A percentile compares a stretch with the other conserved stretches of the same genome.
These are phyloP conservation scores for Colletotrichum noveboracense DNA, from an alignment of 2,329 filamentous ascomycete species.

Conservation along the genomic window DNA sequence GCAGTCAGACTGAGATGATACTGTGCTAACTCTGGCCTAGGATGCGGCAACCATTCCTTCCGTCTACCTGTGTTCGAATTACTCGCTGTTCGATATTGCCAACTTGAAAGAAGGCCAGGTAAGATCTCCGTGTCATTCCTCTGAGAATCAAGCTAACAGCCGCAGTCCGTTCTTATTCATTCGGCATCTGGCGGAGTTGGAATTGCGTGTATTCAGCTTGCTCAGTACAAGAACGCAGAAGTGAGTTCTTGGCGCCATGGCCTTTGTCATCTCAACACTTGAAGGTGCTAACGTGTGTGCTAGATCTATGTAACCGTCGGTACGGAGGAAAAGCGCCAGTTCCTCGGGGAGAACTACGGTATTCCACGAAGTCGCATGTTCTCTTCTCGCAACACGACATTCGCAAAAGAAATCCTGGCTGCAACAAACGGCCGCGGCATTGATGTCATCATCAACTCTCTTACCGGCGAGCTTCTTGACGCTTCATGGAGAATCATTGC, in stretches of 20 bases:
- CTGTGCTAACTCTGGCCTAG: not conserved
- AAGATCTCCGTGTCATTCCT: not conserved
- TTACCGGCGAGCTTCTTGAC: slow-evolving; percentile 29
- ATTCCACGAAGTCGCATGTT: not conserved
- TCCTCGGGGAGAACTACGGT: not conserved
- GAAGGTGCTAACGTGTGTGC: not conserved
- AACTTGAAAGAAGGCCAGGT: slow-evolving; percentile 25
- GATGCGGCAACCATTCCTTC: not conserved
- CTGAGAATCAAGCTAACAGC: not conserved
- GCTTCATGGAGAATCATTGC: not conserved
- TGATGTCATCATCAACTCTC: slow-evolving; percentile 36
- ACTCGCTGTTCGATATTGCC: slow-evolving; percentile 30
- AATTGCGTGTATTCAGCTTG: not conserved
- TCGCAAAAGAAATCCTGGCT: slow-evolving; percentile 27
- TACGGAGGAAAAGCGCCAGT: slow-evolving; percentile 28
- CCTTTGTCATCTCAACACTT: not conserved
- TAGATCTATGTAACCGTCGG: slow-evolving; percentile 31
- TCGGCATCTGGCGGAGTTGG: not conserved
- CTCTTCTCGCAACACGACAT: slow-evolving; percentile 24
- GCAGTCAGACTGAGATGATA: not conserved
- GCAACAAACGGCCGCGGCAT: slow-evolving; percentile 28
- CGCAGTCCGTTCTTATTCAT: not conserved
- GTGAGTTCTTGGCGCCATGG: not conserved
- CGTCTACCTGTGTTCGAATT: not conserved
- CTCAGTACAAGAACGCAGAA: not conserved